Evolutionary conservation across 129 eudicot species (phyloP).

Genomic region (Chrysanthemum lavandulifolium): DNA sequence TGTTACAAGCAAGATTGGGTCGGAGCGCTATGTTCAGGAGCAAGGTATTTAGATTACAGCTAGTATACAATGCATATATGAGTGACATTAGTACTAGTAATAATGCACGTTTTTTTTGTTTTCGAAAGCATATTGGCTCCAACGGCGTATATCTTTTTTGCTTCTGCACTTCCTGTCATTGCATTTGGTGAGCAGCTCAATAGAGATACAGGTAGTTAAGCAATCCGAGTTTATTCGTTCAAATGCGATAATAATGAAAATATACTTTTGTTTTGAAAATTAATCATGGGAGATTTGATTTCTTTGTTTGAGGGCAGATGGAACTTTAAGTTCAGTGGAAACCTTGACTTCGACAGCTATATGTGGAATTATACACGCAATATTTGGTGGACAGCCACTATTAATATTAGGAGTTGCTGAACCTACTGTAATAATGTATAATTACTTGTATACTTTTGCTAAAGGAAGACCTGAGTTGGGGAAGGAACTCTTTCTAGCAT

Average conservation of each 20-base stretch:
- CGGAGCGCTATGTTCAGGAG: conserved; percentile 56
- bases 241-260: no score
- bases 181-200: conserved; percentile 95
- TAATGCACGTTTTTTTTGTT: background rate
- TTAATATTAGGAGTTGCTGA: conserved; percentile 93
- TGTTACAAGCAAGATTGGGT: conserved; percentile 82
- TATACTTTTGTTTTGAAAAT: no score
- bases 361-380: conserved; percentile 80
- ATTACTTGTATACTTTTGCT: conserved; percentile 66
- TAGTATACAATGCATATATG: no score
- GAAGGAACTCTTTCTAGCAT: conserved; percentile 63
- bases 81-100: background rate
- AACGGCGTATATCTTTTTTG: conserved; percentile 86
- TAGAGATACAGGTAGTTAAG: conserved; percentile 74
- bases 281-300: background rate
- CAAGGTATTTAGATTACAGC: conserved; percentile 36
- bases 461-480: conserved; percentile 59
- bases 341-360: conserved; percentile 83
- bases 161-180: conserved; percentile 93
- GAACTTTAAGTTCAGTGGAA: conserved; percentile 77
- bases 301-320: conserved; percentile 43
- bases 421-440: conserved; percentile 83
- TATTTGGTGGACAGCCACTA: conserved; percentile 90
- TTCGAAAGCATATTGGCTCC: conserved; percentile 78
- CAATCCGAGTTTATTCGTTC: no score